Evolutionary conservation across 768 basidiomycete species (phyloP).

Genomic region (Rhodosporidiobolus odoratus): DNA sequence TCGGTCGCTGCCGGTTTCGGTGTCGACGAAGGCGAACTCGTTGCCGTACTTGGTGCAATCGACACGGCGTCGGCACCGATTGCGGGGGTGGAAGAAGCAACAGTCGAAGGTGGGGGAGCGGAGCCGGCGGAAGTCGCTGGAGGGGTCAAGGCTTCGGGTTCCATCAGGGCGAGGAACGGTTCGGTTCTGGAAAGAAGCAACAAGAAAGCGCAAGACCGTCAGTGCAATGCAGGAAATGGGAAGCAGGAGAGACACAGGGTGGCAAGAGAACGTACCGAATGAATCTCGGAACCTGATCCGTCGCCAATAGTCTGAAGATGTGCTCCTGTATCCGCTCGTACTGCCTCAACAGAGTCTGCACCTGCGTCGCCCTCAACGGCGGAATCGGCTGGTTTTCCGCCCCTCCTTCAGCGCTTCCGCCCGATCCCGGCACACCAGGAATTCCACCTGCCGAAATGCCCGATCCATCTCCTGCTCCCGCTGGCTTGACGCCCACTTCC

Average conservation of each 20-base stretch:
- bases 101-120: not conserved
- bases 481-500: conserved; percentile 49
- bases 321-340: conserved; percentile 96
- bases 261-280: conserved; percentile 28
- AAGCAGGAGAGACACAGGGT: not conserved
- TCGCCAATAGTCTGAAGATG: conserved; percentile 95
- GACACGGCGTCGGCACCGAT: not conserved
- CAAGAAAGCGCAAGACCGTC: not conserved
- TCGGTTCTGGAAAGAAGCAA: conserved; percentile 14
- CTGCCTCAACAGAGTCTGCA: conserved; percentile 84
- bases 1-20: not conserved
- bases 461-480: not conserved
- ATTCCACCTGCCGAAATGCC: not conserved
- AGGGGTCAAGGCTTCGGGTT: conserved; percentile 17
- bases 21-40: not conserved
- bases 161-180: conserved; percentile 35
- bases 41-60: not conserved
- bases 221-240: not conserved
- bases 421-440: not conserved
- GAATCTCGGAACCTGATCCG: conserved; percentile 91
- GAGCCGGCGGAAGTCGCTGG: not conserved
- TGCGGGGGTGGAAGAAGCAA: not conserved
- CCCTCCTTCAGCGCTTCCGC: not conserved
- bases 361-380: conserved; percentile 86
- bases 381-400: conserved; percentile 52